Evolutionary conservation across 495 filamentous ascomycete genomes (phyloP), one percentile per base, ranked within the genome.

Genomic region (Xylaria acuta): DNA sequence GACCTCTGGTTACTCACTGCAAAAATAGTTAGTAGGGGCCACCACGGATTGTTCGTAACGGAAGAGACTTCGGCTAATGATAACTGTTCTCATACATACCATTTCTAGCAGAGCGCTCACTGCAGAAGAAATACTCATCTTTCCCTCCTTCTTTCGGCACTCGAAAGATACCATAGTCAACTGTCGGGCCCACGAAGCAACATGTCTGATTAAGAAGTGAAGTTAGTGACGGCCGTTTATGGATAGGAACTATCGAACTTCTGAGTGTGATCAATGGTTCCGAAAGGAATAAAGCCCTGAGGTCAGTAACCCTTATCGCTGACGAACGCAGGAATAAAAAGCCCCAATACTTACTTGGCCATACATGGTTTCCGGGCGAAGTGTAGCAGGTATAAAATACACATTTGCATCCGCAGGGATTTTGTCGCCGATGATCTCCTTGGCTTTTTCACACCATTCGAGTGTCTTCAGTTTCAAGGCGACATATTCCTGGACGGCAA

Each of bases 311-410:
- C 9, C 5, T 22, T 5, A n/a, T 22, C n/a, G 47, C 47, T 11
- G 47, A 51, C 11, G 11, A 22, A 53, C 22, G 9, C 49, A 53
- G 22, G 27, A 18, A 27, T 41, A 16, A 58, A 51, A 25, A 36
- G 1, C 6, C 32, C 22, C 18, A 41, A 49, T 41, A 41, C 68
- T 64, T 32, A 70, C 68, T 18, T 99, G 96, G 34, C 96, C 96
- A 76, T 98, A 98, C 95, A 99, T 98, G 22, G 96, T 99, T 85
- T 99, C 96, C 25, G 96, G 93, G 75, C 96, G 89, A 70, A 99
- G 87, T 70, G 96, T 98, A 30, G 96, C 96, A 4, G 96, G 92
- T 49, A 97, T 89, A 74, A 99, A 92, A 81, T 91, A 97, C 34
- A 98, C 92, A 69, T 93, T 92, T 32, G 93, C 92, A 73, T 86